Base-by-base conservation (phyloP, 176 grass and related monocot genomes). In the Musa troglodytarum region DNA sequence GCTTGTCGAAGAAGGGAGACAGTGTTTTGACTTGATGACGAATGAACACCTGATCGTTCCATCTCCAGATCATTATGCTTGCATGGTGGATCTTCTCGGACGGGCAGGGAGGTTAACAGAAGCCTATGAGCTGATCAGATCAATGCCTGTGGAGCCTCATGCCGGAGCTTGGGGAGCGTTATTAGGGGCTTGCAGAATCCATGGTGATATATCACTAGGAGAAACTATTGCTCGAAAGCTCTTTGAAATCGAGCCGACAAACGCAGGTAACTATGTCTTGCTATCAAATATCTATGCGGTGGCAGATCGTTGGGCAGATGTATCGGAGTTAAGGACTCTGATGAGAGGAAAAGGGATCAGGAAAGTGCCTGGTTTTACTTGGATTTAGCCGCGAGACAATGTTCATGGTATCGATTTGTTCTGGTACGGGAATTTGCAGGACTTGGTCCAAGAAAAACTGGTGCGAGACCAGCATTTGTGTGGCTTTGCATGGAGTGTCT, bases 201-300 rank as follows among this genome's bases (percentile, higher is more conserved):
- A 91, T 49, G 73, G 86, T 66, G 78, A 99, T 69, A 86, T 91
- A 71, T 81, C 85, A 72, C 78, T 99, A 79, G 90, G 90, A 57
- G 80, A 91, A 67, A 71, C 86, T 62, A 91, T 88, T 65, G 90
- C 95, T 22, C 82, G 84, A 75, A 89, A 76, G 81, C 89, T 99
- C 43, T 99, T 99, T 23, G 76, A 99, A 82, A 72, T 99, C 66
- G 95, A 99, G 56, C 90, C 90, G 0, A 34, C 89, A 21, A 98
- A 93, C 91, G 95, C 90, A 81, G 90, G 84, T 68, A 99, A 94
- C 75, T 94, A 91, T 81, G 90, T 99, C 28, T 73, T 81, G 21
- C 78, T 99, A 53, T 99, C 90, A 76, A 94, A 99, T 82, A 84
- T 94, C 77, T 94, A 91, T 94, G 90, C 95, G 19, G 86, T 83